A percentile compares a stretch with the other conserved stretches of the same genome.
Conservation (phyloP, 1,284 basidiomycete species). For the Ustilago sp. region DNA sequence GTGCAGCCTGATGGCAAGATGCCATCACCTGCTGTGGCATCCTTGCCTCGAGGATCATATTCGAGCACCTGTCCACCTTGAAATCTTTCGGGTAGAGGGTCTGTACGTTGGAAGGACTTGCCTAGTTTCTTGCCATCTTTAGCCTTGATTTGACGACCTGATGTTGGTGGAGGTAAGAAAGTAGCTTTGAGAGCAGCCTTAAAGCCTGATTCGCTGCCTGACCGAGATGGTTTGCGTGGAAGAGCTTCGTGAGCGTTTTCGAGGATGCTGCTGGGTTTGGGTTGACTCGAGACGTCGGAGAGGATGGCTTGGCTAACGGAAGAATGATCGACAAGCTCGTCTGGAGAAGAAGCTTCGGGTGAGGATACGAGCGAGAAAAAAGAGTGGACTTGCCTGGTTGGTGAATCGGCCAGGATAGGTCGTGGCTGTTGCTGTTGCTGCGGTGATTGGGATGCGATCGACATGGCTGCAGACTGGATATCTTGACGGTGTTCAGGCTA, state of each 20-base stretch:
- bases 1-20: constrained; percentile 32
- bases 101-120: constrained; percentile 53
- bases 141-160: constrained; percentile 55
- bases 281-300: constrained; percentile 15
- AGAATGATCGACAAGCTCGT: constrained; percentile 28
- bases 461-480: constrained; percentile 13
- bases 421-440: constrained; percentile 5
- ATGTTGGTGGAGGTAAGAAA: constrained; percentile 53
- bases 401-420: constrained; percentile 14
- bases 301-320: constrained; percentile 9
- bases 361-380: constrained; percentile 17
- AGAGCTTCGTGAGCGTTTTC: constrained; percentile 53
- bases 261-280: constrained; percentile 53
- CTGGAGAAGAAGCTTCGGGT: constrained; percentile 26
- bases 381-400: constrained; percentile 14
- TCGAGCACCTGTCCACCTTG: constrained; percentile 58
- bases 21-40: constrained; percentile 56
- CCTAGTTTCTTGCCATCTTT: constrained; percentile 53
- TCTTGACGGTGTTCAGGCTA: neutral
- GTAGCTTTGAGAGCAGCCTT: constrained; percentile 55
- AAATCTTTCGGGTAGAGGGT: constrained; percentile 40
- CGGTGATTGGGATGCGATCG: constrained; percentile 14
- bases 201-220: constrained; percentile 35
- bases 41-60: constrained; percentile 53
- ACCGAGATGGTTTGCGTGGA: constrained; percentile 26